Evolutionary conservation across 371 early-diverging fungal species (phyloP).

Genomic region (Massospora cicadina): DNA sequence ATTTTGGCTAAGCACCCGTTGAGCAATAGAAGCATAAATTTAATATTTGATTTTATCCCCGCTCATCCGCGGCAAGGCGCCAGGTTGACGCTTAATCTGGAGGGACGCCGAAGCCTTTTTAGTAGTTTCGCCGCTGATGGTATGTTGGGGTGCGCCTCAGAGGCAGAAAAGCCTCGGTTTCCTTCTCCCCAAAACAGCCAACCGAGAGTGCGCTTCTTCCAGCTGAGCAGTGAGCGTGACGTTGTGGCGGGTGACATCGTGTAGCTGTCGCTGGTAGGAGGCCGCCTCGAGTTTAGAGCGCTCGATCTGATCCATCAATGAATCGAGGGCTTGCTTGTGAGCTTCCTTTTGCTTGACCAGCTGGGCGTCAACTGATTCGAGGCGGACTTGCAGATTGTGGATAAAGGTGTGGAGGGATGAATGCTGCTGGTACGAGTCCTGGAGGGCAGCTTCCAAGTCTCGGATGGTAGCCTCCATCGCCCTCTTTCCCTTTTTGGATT

Average conservation of each 20-base stretch:
- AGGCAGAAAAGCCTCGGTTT: not conserved
- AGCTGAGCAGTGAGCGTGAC: not conserved
- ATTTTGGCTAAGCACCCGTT: too few species aligned
- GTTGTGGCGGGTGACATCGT: slow-evolving; percentile 7
- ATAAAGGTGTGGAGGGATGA: slow-evolving; percentile 3
- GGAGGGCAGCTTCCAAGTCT: not conserved
- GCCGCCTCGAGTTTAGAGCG: slow-evolving; percentile 4
- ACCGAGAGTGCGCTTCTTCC: not conserved
- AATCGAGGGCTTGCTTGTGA: not conserved
- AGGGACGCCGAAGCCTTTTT: too few species aligned
- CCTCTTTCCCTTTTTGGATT: not conserved
- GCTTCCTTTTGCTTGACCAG: not conserved
- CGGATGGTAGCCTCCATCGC: not conserved
- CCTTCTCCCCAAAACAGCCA: not conserved
- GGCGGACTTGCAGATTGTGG: not conserved
- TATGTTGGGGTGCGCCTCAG: too few species aligned
- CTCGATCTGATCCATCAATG: slow-evolving; percentile 7
- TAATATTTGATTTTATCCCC: too few species aligned
- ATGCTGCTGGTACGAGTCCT: slow-evolving; percentile 7
- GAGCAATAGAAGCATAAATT: too few species aligned
- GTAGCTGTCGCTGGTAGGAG: slow-evolving; percentile 5
- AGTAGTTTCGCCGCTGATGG: too few species aligned
- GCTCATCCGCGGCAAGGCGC: too few species aligned
- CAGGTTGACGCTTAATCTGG: too few species aligned
- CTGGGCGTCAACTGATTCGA: not conserved